A percentile compares a stretch with the other conserved stretches of the same genome.
These are phyloP conservation scores for Hortaea werneckii DNA, from an alignment of 2,329 filamentous ascomycete genomes.

Conservation along the genomic window DNA sequence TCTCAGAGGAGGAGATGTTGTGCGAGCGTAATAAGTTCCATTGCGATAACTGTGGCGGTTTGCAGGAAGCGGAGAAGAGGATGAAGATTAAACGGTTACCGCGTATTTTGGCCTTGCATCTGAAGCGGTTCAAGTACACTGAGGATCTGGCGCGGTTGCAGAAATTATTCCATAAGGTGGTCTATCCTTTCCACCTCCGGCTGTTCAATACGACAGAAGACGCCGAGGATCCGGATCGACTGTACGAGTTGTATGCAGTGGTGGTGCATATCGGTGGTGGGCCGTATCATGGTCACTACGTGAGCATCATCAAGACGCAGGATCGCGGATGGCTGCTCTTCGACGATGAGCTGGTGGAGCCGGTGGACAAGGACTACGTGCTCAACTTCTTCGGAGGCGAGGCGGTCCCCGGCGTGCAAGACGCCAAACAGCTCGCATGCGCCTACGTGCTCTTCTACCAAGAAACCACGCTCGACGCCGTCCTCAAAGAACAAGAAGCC, in stretches of 20 bases:
- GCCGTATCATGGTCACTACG: conserved; percentile 94
- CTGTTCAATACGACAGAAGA: conserved; percentile 98
- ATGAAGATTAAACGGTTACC: conserved; percentile 98
- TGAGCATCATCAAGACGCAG: conserved; percentile 94
- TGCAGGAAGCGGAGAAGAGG: conserved; percentile 95
- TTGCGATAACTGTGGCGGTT: conserved; percentile 89
- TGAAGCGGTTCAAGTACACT: conserved; percentile 98
- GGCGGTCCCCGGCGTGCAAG: conserved; percentile 28
- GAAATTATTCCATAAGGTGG: conserved; percentile 92
- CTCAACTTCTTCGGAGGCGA: conserved; percentile 95
- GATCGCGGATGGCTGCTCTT: conserved; percentile 94
- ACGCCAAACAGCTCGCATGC: conserved; percentile 62
- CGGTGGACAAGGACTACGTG: conserved; percentile 92
- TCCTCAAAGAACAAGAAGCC: conserved; percentile 69
- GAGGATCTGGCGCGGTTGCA: conserved; percentile 88
- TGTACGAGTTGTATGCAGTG: conserved; percentile 95
- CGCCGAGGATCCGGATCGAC: conserved; percentile 78
- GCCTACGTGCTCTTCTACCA: conserved; percentile 98
- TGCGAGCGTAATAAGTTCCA: conserved; percentile 99
- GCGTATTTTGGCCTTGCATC: conserved; percentile 78
- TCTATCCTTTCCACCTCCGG: conserved; percentile 92
- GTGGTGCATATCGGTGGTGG: conserved; percentile 96
- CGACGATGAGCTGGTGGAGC: conserved; percentile 97
- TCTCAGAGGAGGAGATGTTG: conserved; percentile 96
- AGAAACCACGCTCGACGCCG: conserved; percentile 64